Evolutionary conservation across 2,329 filamentous ascomycete species (phyloP).

Genomic region (Fusarium decemcellulare): DNA sequence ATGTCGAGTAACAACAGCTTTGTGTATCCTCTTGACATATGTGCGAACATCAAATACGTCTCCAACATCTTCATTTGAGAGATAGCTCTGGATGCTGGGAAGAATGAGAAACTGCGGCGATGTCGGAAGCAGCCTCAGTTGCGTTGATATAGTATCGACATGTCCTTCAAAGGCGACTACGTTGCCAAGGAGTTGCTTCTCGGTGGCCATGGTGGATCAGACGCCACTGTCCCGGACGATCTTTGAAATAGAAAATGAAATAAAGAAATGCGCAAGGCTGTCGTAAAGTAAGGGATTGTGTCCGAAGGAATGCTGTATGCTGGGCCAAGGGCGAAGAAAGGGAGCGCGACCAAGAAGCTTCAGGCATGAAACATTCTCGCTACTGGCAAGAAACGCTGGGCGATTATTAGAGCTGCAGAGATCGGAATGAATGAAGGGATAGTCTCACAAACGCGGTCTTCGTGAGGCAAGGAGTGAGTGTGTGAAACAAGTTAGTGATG

Average conservation of each 20-base stretch:
- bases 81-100: conserved; percentile 65
- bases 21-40: conserved; percentile 65
- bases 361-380: conserved; percentile 28
- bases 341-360: conserved; percentile 28
- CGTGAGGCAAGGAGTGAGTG: conserved; percentile 11
- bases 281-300: conserved; percentile 25
- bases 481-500: conserved; percentile 1
- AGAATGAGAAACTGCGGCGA: conserved; percentile 72
- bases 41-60: conserved; percentile 49
- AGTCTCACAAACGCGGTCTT: conserved; percentile 26
- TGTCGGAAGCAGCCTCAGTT: conserved; percentile 71
- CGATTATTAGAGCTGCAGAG: conserved; percentile 15
- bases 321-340: conserved; percentile 24
- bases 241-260: conserved; percentile 10
- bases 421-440: conserved; percentile 27
- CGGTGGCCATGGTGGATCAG: conserved; percentile 43
- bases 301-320: conserved; percentile 28
- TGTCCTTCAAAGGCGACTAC: conserved; percentile 74
- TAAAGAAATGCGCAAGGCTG: conserved; percentile 8
- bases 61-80: conserved; percentile 50
- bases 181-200: conserved; percentile 57
- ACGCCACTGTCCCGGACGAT: conserved; percentile 33
- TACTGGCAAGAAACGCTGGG: conserved; percentile 17
- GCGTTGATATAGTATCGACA: conserved; percentile 67
- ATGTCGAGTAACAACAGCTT: conserved; percentile 62